These are phyloP conservation scores for Cenchrus purpureus DNA, from an alignment of 176 grass and related monocot species.

Conservation along the genomic window DNA sequence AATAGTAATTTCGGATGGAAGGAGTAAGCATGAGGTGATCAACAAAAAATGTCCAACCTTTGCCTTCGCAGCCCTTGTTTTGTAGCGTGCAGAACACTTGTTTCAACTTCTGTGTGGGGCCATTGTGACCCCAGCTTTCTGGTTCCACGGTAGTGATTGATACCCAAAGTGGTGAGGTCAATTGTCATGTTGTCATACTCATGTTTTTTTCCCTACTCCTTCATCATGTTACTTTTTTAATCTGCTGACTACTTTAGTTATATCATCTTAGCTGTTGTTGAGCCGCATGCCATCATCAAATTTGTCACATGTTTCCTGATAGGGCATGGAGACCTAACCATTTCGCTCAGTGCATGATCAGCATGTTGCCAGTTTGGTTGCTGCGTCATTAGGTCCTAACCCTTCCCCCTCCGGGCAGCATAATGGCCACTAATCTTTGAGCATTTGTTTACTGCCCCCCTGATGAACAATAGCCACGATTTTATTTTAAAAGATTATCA, in stretches of 20 bases:
- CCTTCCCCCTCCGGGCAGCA: neutral
- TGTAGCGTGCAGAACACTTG: neutral
- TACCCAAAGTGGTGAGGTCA: neutral
- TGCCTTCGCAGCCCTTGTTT: too few species aligned
- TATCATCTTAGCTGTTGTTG: conserved; percentile 24
- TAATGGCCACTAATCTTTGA: conserved; percentile 36
- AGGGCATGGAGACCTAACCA: conserved; percentile 54
- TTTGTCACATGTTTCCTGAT: conserved; percentile 54
- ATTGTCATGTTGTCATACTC: neutral
- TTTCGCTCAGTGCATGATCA: conserved; percentile 38
- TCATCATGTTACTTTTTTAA: conserved; percentile 16
- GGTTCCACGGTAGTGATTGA: conserved; percentile 26
- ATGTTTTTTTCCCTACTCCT: conserved; percentile 4
- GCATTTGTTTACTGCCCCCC: conserved; percentile 8
- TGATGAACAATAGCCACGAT: conserved; percentile 34
- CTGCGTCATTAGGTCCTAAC: conserved; percentile 29
- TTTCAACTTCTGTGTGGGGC: neutral
- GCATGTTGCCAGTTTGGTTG: conserved; percentile 23
- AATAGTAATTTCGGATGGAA: too few species aligned
- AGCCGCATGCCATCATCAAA: conserved; percentile 47
- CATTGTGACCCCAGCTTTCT: neutral
- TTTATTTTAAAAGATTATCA: conserved; percentile 51
- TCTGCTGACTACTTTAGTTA: conserved; percentile 16
- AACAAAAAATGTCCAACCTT: neutral
- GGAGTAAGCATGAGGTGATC: neutral